Evolutionary conservation across 129 eudicot species (phyloP), one percentile per base, ranked within the genome.

Genomic region (Scalesia atractyloides): DNA sequence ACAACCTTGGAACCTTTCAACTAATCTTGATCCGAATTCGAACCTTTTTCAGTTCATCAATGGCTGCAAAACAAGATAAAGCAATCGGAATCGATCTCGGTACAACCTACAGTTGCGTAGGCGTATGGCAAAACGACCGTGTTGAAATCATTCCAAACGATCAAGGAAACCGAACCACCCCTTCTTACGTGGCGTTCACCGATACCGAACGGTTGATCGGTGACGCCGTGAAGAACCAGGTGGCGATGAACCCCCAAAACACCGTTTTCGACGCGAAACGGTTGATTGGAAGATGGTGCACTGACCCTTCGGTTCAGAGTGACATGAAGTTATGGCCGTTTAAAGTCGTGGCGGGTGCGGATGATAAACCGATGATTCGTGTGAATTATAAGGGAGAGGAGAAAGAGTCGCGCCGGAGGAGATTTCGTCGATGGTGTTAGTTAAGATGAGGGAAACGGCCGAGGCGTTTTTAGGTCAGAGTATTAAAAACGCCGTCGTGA

Each of bases 281-380:
- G 3, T 75, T 90, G 18, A 87, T 90, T 36, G 96, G 96, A 3
- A 73, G 96, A 5, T 78, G 90, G 7, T 80, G 77, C 66, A 59
- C 82, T 0, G 93, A 90, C 34, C 85, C 93, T 1, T 83, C 96
- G 0, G 96, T 90, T 5, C 96, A 90, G 22, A 62, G 73, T 5
- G 96, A 90, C 80, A 84, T 85, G 90, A 90, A 81, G 67, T 70
- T 80, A 12, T 90, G 96, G 96, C 96, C 96, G 12, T 90, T 90
- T 69, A 84, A 80, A 53, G 96, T 90, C 9, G 39, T 79, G n/a
- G 34, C 88, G 1, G 92, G 96, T 41, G 72, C 86, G 0, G 92
- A 82, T 3, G 96, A 89, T 1, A 89, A 89, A 57, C 96, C 96
- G 2, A 78, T 87, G 86, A 85, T 90, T 6, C 78, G 79, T 5